Evolutionary conservation across 1,284 basidiomycete species (phyloP), one percentile per base, ranked within the genome.

Genomic region (Microbotryum scabiosae): DNA sequence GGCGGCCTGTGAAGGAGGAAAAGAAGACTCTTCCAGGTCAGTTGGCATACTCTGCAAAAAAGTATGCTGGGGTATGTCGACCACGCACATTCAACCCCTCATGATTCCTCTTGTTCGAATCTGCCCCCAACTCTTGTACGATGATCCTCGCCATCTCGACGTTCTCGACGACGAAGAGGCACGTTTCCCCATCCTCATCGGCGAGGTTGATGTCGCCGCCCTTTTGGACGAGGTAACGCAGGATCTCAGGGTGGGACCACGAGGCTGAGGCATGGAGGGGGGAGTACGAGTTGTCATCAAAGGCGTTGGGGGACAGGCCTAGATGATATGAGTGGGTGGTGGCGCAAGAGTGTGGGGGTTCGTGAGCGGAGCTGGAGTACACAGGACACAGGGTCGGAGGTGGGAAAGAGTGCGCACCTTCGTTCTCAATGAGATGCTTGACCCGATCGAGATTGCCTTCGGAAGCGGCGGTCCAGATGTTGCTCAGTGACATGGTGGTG

Each of bases 251-350:
- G 56, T 91, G 90, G 12, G 83, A 87, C 74, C 93, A 96, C 1
- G 90, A 94, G 0, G 90, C 90, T 8, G 91, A 90, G n/a, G 91
- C 92, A 76, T 96, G 91, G 84, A 96, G 87, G 14, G 91, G 89
- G 0, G 91, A 63, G 2, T 48, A 69, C 8, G 28, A 36, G 57
- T 67, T 57, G 20, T 70, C 66, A 26, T 67, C 63, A 5, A 53
- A 44, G 14, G 44, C 49, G 46, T 66, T 66, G 20, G 64, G 64
- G 1, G 61, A 63, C 46, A 61, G 30, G 14, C 56, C 54, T n/a
- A 21, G 32, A 49, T 18, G 50, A n/a, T 16, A 54, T 32, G 28
- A 48, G 45, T 32, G 46, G 21, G 41, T 9, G 55, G 45, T 51
- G 36, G 16, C 36, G 36, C 16, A 52, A 25, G 61, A 30, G 28